These are phyloP conservation scores for Fusarium globosum DNA, from an alignment of 2,329 filamentous ascomycete genomes.

Conservation along the genomic window DNA sequence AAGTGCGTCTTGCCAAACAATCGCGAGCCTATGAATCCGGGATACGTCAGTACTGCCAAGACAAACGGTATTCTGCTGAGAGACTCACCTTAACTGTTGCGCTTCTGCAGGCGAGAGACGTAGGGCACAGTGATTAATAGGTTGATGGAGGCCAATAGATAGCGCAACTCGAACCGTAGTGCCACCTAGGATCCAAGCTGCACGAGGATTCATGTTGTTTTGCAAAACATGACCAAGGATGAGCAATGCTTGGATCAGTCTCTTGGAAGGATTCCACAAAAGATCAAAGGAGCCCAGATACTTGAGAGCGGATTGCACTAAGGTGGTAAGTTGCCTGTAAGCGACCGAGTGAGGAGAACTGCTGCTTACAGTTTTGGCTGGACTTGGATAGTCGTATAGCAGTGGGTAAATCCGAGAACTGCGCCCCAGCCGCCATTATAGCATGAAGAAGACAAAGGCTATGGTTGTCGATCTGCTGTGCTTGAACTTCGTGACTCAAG, in stretches of 20 bases:
- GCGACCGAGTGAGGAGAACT: accelerated
- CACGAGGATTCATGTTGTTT: slow-evolving; percentile 35
- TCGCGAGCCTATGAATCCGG: slow-evolving; percentile 6
- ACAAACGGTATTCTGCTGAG: not conserved
- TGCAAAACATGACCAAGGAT: slow-evolving; percentile 34
- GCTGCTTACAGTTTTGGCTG: slow-evolving; percentile 10
- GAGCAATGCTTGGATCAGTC: slow-evolving; percentile 26
- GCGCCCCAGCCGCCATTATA: slow-evolving; percentile 34
- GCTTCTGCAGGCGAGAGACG: slow-evolving; percentile 6
- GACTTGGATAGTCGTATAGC: slow-evolving; percentile 1
- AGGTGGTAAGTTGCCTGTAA: not conserved
- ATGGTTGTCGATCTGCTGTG: not conserved
- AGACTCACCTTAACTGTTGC: slow-evolving; percentile 11
- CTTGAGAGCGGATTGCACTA: slow-evolving; percentile 20
- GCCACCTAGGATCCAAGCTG: slow-evolving; percentile 33
- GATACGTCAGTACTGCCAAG: not conserved
- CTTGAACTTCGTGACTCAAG: not conserved
- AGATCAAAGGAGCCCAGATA: slow-evolving; percentile 16
- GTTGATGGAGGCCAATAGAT: slow-evolving; percentile 28
- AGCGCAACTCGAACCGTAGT: slow-evolving; percentile 31
- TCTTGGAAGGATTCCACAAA: slow-evolving; percentile 28
- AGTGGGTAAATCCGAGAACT: slow-evolving; percentile 28
- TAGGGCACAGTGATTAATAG: not conserved
- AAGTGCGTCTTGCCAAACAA: slow-evolving; percentile 36
- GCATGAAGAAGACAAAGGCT: slow-evolving; percentile 32